Conservation (phyloP, 768 basidiomycete genomes). For the Clitopilus hobsonii region DNA sequence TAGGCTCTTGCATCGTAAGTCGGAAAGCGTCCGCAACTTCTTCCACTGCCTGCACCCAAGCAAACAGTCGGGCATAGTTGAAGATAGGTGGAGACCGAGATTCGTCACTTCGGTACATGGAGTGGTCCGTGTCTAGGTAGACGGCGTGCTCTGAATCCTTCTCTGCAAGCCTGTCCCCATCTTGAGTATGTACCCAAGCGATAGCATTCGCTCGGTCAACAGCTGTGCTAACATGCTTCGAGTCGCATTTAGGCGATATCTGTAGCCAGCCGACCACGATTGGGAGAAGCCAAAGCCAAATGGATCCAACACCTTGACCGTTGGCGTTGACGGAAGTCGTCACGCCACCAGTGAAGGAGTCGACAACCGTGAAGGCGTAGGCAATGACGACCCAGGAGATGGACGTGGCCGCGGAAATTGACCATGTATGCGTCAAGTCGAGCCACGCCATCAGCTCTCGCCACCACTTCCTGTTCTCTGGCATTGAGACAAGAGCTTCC, state of each 20-base stretch:
- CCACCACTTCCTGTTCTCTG: slow-evolving; percentile 36
- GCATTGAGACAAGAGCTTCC: slow-evolving; percentile 31
- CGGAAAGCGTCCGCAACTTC: slow-evolving; percentile 10
- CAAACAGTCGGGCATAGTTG: slow-evolving; percentile 18
- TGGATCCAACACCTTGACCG: slow-evolving; percentile 32
- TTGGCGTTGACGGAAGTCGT: slow-evolving; percentile 17
- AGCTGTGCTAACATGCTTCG: slow-evolving; percentile 22
- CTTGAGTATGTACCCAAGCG: slow-evolving; percentile 12
- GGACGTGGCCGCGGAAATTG: slow-evolving; percentile 30
- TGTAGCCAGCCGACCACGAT: slow-evolving; percentile 37
- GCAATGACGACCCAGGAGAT: slow-evolving; percentile 38
- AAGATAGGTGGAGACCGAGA: slow-evolving; percentile 14
- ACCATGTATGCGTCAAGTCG: slow-evolving; percentile 34
- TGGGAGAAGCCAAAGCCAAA: slow-evolving; percentile 41
- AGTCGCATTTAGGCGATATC: slow-evolving; percentile 34
- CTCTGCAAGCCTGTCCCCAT: neutral
- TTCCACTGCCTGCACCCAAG: slow-evolving; percentile 12
- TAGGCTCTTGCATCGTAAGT: neutral
- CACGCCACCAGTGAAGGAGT: slow-evolving; percentile 18
- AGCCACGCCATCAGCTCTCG: slow-evolving; percentile 20
- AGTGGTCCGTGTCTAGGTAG: neutral
- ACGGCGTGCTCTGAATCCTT: slow-evolving; percentile 3
- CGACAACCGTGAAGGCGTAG: slow-evolving; percentile 28
- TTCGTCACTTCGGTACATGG: slow-evolving; percentile 9
- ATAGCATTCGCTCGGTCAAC: slow-evolving; percentile 21